Evolutionary conservation across 1,284 basidiomycete genomes (phyloP), one percentile per base, ranked within the genome.

Genomic region (Malassezia globosa): DNA sequence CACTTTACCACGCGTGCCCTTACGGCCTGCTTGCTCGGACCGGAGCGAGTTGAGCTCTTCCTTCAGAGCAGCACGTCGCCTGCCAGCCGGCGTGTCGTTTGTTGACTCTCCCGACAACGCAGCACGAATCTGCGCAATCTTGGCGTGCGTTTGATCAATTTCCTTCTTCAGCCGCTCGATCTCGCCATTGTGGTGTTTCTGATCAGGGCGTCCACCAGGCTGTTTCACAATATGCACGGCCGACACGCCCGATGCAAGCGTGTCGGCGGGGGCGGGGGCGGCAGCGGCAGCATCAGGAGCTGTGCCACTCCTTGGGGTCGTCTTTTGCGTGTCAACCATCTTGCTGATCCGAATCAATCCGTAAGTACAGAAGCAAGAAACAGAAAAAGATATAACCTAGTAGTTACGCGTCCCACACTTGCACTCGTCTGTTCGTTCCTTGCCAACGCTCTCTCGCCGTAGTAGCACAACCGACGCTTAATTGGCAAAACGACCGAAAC

Each of bases 1-100:
- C 40, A 85, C 76, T 75, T 87, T 88, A 25, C 77, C 75, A 52
- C 90, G 78, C 16, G 81, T 78, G 36, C 73, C 74, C 76, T 95
- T 96, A 76, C 76, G 81, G 56, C 78, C 80, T 34, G 84, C 83
- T 74, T 96, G 92, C 62, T 85, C 79, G 23, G 77, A 78, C 36
- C 86, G 82, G 53, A 96, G 78, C 46, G 73, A 63, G 61, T 95
- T 85, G 56, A 95, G 78, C 76, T 97, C 86, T 40, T 82, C 76
- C 57, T 82, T 82, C 51, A 99, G 81, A 46, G 77, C 76, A 43
- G 77, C 80, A 54, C 85, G 79, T 53, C 82, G 79, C 59, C 89
- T 85, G 56, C 82, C 82, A 21, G 78, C 81, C 19, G 72, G 69
- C 6, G 59, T 59, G 41, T 70, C 63, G 41, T 59, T 51, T 18